These are phyloP conservation scores for Chaetomium sp. DNA, from an alignment of 2,329 filamentous ascomycete species.

Conservation along the genomic window DNA sequence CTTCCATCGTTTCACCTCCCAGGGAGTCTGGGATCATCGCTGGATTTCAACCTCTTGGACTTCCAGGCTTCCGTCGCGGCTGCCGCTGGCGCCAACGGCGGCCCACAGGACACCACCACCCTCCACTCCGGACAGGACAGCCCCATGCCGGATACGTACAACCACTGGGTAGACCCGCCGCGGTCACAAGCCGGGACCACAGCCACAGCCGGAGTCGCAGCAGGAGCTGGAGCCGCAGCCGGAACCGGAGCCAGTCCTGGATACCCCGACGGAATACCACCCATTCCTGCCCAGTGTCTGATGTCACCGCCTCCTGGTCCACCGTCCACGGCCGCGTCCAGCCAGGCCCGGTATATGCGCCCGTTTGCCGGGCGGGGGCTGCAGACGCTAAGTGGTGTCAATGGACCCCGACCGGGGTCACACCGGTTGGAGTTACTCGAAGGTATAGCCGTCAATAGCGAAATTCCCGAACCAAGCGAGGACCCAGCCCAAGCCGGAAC, in stretches of 20 bases:
- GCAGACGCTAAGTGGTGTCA: slow-evolving; percentile 43
- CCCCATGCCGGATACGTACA: slow-evolving; percentile 51
- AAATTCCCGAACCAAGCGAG: slow-evolving; percentile 1
- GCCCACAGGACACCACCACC: slow-evolving; percentile 6
- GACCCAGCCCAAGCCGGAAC: slow-evolving; percentile 1
- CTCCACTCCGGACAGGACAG: slow-evolving; percentile 25
- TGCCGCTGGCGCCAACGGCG: not conserved
- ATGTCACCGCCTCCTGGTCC: slow-evolving; percentile 41
- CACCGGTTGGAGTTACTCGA: not conserved
- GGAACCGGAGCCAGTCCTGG: slow-evolving; percentile 9
- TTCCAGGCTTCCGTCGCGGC: slow-evolving; percentile 20
- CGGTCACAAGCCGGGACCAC: slow-evolving; percentile 31
- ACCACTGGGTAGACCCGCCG: slow-evolving; percentile 39
- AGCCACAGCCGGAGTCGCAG: too few relatives aligned
- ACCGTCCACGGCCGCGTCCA: slow-evolving; percentile 46
- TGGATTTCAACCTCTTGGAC: slow-evolving; percentile 35
- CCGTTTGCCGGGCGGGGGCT: slow-evolving; percentile 52
- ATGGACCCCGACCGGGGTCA: slow-evolving; percentile 16
- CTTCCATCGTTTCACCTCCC: slow-evolving; percentile 36
- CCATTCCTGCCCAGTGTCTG: slow-evolving; percentile 45
- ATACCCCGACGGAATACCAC: slow-evolving; percentile 33
- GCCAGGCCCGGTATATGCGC: slow-evolving; percentile 43
- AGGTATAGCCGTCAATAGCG: too few relatives aligned
- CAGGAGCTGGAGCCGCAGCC: too few relatives aligned
- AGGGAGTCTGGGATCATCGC: slow-evolving; percentile 29